Conservation (phyloP, 2,329 filamentous ascomycete species). For the Colletotrichum sansevieriae region DNA sequence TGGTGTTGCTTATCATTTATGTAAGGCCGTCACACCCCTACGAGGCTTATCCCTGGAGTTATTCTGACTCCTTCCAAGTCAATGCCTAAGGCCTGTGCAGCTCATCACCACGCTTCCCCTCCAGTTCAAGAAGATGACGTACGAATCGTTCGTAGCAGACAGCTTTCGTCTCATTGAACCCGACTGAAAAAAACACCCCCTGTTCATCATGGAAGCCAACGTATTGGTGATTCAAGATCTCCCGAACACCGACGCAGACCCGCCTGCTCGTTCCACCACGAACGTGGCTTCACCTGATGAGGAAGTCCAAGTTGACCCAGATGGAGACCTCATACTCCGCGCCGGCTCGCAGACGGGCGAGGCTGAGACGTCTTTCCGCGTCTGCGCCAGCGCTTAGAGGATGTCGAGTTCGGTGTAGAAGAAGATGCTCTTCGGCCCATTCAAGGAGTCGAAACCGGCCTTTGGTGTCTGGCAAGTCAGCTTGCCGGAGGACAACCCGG, state of each 20-base stretch:
- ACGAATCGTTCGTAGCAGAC: neutral
- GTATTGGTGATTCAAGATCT: too few relatives aligned
- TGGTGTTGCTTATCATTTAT: slow-evolving; percentile 10
- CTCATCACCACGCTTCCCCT: neutral
- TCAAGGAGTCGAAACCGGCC: slow-evolving; percentile 33
- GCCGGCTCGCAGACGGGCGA: slow-evolving; percentile 5
- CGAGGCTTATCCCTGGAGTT: slow-evolving; percentile 27
- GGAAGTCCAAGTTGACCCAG: slow-evolving; percentile 16
- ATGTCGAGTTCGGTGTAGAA: slow-evolving; percentile 32
- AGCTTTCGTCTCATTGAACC: neutral
- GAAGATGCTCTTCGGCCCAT: slow-evolving; percentile 37
- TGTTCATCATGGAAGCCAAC: too few relatives aligned
- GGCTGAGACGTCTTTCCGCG: slow-evolving; percentile 12
- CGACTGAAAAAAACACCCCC: neutral
- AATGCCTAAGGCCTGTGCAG: slow-evolving; percentile 7
- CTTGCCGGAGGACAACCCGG: slow-evolving; percentile 22
- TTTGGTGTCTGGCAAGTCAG: slow-evolving; percentile 22
- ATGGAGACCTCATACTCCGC: slow-evolving; percentile 21
- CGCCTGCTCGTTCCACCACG: too few relatives aligned
- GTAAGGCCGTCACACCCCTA: neutral
- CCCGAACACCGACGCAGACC: too few relatives aligned
- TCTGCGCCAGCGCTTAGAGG: slow-evolving; percentile 28
- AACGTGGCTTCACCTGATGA: neutral
- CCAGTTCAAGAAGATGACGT: slow-evolving; percentile 9
- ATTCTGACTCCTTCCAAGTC: slow-evolving; percentile 18